phyloP scores from a whole-genome alignment of 805 yeast species.

The Zygosaccharomyces gambellarensis region DNA sequence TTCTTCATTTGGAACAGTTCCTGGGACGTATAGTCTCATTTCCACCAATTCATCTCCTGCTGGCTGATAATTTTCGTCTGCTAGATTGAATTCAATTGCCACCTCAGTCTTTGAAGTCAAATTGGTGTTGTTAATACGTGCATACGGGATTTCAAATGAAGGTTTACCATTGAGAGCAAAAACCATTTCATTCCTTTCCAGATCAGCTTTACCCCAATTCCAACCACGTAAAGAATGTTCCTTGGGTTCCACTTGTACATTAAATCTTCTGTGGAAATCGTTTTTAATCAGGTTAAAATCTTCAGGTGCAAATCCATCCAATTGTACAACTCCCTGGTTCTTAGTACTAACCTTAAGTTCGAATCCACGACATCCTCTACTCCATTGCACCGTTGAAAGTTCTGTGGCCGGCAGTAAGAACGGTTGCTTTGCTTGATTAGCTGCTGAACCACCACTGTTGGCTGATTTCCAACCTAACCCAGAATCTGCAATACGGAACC shows the following conservation, averaged over 20 bases:
- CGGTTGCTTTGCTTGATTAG: slow-evolving; percentile 57
- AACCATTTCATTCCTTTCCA: slow-evolving; percentile 86
- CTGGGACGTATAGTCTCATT: slow-evolving; percentile 89
- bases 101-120: slow-evolving; percentile 91
- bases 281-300: slow-evolving; percentile 78
- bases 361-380: slow-evolving; percentile 87
- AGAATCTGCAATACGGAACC: slow-evolving; percentile 91
- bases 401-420: slow-evolving; percentile 85
- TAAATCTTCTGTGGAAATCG: slow-evolving; percentile 75
- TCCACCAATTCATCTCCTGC: slow-evolving; percentile 97
- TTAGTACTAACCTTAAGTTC: slow-evolving; percentile 87
- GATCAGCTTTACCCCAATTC: slow-evolving; percentile 97
- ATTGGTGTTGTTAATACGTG: slow-evolving; percentile 75
- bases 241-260: slow-evolving; percentile 65
- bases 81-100: slow-evolving; percentile 74
- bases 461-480: slow-evolving; percentile 95
- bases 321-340: slow-evolving; percentile 74
- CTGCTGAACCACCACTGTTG: slow-evolving; percentile 39
- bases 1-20: slow-evolving; percentile 49
- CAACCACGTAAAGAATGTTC: slow-evolving; percentile 97
- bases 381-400: slow-evolving; percentile 77
- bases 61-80: slow-evolving; percentile 48
- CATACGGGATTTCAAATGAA: slow-evolving; percentile 83
- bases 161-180: slow-evolving; percentile 86
- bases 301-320: slow-evolving; percentile 88